A percentile compares a stretch with the other conserved stretches of the same genome.
Evolutionary conservation across 2,329 filamentous ascomycete genomes (phyloP).

Genomic region (Emmonsiellopsis sp.): DNA sequence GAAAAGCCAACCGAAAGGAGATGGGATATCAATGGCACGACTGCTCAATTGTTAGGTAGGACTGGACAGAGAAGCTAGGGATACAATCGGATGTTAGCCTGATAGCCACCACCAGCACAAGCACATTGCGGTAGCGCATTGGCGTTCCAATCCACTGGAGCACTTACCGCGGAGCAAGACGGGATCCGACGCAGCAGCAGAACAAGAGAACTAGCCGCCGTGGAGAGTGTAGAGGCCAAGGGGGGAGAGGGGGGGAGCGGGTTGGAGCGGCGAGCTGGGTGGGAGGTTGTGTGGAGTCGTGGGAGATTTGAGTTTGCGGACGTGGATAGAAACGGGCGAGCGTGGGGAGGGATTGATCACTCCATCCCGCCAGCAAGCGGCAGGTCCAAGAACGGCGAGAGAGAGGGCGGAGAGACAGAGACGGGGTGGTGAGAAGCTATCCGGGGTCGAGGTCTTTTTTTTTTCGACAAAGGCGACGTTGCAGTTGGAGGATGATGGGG

Average conservation of each 20-base stretch:
- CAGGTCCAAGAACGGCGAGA: not conserved
- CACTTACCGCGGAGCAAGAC: no score
- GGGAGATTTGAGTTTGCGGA: not conserved
- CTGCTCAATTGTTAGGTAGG: no score
- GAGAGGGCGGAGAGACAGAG: not conserved
- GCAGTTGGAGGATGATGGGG: not conserved
- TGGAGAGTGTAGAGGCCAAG: no score
- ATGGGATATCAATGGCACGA: not conserved
- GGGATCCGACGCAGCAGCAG: no score
- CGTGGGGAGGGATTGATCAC: not conserved
- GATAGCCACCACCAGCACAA: no score
- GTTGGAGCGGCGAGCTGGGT: not conserved
- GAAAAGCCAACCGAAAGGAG: not conserved
- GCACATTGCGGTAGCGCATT: no score
- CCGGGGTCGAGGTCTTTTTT: not conserved
- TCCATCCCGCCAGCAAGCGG: not conserved
- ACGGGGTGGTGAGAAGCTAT: not conserved
- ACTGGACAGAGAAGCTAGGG: no score
- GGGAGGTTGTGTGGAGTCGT: not conserved
- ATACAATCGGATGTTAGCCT: no score
- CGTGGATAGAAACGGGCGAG: not conserved
- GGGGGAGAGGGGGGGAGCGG: no score
- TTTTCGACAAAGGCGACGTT: not conserved
- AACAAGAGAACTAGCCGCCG: no score
- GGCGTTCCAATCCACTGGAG: no score